Percentiles rank a stretch among this genome's conserved stretches.
Conservation (phyloP, 176 grass and related monocot species). For the Oryza meyeriana region DNA sequence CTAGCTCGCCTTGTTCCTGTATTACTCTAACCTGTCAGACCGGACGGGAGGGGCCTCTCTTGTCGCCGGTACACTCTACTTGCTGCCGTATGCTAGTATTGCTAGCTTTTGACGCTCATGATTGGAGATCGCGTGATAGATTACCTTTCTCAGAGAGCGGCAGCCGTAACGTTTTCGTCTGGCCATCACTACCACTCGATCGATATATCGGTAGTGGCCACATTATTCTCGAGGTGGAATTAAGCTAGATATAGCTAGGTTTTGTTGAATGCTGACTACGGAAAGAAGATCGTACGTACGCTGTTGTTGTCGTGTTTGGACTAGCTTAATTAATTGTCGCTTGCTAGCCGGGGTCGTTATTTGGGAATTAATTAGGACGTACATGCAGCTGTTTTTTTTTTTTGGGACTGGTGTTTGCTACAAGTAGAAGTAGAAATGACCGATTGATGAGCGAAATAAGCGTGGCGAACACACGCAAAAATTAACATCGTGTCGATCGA, state of each 20-base stretch:
- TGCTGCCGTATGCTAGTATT: not conserved
- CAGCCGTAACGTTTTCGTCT: not conserved
- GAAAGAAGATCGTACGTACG: not conserved
- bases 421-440: not conserved
- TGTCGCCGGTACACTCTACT: not conserved
- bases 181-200: not conserved
- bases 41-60: not conserved
- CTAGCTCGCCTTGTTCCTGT: constrained; percentile 24
- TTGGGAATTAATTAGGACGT: not conserved
- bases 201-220: not conserved
- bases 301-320: too few relatives aligned
- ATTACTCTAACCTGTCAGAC: not conserved
- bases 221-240: not conserved
- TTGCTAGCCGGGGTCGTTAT: not conserved
- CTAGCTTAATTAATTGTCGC: not conserved
- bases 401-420: not conserved
- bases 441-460: not conserved
- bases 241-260: not conserved
- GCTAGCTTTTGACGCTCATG: not conserved
- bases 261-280: not conserved
- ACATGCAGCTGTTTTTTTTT: not conserved
- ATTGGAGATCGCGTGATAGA: not conserved
- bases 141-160: not conserved
- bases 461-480: not conserved
- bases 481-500: not conserved